Evolutionary conservation across 768 basidiomycete species (phyloP), one percentile per base, ranked within the genome.

Genomic region (Pleurotus eryngii): DNA sequence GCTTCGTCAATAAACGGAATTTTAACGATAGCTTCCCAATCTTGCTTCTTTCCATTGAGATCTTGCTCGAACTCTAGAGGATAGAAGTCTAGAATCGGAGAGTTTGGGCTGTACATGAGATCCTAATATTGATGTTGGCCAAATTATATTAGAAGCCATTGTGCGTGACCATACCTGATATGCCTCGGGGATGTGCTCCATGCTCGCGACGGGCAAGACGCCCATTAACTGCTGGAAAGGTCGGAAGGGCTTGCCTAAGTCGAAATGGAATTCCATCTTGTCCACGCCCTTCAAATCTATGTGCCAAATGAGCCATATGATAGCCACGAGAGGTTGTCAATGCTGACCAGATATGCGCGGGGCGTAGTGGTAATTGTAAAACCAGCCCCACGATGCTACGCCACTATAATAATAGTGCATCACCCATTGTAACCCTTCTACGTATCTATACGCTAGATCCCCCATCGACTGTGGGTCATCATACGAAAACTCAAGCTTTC

Each of bases 331-430:
- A 49, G 24, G 37, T 50, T 57, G 11, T 38, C 22, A 3, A 45
- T 14, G 67, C 80, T 54, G 64, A 95, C 96, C 96, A 17, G 94
- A 93, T 56, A 98, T 98, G 26, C 95, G 85, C 18, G 97, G 97
- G 0, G 97, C 90, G 69, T 95, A 99, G 68, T 99, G 96, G 69
- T 98, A 98, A 70, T 95, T 77, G 73, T 98, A 98, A 76, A 96
- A 99, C 97, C 97, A 98, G 18, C 92, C 83, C 97, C 97, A 99
- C 14, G 93, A 95, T 4, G 94, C 90, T 15, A 98, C 95, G 4
- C 97, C 97, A 60, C 90, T 85, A 70, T 98, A 98, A 70, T 99
- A 99, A 71, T 99, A 99, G 67, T 94, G 90, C 89, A 99, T 91
- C 30, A 98, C 94, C 97, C 96, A 98, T 67, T 99, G 97, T 60